Evolutionary conservation across 2,329 filamentous ascomycete genomes (phyloP).

Genomic region (Drechslerella coelobrocha): DNA sequence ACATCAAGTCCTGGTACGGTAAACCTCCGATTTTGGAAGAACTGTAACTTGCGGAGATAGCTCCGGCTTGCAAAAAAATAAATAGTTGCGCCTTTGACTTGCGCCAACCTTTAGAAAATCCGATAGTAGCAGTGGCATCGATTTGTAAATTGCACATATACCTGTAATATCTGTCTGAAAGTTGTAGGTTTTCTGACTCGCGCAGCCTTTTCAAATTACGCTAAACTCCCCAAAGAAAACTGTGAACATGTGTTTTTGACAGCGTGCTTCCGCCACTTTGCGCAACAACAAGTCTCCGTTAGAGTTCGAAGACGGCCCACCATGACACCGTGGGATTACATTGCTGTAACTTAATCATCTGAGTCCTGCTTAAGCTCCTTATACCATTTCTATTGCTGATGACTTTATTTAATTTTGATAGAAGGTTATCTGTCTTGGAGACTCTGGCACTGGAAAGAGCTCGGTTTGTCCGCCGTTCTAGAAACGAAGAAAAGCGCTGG

Average conservation of each 20-base stretch:
- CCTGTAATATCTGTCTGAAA: too few relatives aligned
- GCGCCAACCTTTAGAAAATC: neutral
- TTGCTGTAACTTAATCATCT: too few relatives aligned
- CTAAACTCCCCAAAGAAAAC: too few relatives aligned
- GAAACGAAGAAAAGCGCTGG: neutral
- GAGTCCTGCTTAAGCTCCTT: neutral
- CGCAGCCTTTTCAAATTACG: too few relatives aligned
- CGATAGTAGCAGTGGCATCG: too few relatives aligned
- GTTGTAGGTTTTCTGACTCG: too few relatives aligned
- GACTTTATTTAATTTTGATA: conserved; percentile 24
- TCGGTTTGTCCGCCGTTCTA: conserved; percentile 73
- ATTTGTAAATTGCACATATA: too few relatives aligned
- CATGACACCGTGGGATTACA: conserved; percentile 89
- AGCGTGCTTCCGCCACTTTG: too few relatives aligned
- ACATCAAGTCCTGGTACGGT: conserved; percentile 34
- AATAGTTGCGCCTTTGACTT: too few relatives aligned
- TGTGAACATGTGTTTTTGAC: too few relatives aligned
- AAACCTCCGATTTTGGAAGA: conserved; percentile 8
- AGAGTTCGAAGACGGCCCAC: neutral
- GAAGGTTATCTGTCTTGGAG: conserved; percentile 96
- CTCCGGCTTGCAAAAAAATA: too few relatives aligned
- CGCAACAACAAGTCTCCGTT: too few relatives aligned
- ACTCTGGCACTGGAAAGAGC: conserved; percentile 95
- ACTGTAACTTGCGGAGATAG: conserved; percentile 1
- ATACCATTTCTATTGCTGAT: conserved; percentile 5